Conservation (phyloP, 768 basidiomycete species). For the Mycena floridula region DNA sequence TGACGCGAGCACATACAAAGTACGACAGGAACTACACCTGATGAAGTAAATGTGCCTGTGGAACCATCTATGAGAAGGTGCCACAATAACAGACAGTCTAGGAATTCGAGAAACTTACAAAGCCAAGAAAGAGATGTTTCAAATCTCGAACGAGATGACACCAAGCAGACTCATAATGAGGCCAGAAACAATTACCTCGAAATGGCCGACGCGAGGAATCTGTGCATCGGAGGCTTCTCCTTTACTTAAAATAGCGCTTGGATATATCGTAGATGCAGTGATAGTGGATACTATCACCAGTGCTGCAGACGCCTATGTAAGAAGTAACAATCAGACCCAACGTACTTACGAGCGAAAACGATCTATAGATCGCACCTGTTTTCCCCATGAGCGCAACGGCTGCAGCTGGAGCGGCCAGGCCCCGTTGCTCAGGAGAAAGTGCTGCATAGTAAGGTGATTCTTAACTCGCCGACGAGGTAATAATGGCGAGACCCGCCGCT, state of each 20-base stretch:
- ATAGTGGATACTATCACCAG: conserved; percentile 25
- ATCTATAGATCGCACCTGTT: conserved; percentile 26
- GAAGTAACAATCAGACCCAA: conserved; percentile 26
- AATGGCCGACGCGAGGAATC: conserved; percentile 8
- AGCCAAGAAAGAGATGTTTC: conserved; percentile 10
- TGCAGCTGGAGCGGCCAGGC: conserved; percentile 25
- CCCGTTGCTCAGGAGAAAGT: conserved; percentile 6
- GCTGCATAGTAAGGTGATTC: conserved; percentile 7
- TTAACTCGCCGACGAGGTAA: conserved; percentile 15
- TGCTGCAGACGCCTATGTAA: conserved; percentile 20
- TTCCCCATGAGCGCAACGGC: conserved; percentile 26
- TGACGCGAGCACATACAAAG: conserved; percentile 5
- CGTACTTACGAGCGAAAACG: no score
- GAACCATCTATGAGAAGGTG: background rate
- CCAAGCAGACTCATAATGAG: conserved; percentile 9
- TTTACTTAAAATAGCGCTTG: conserved; percentile 11
- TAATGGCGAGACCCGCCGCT: conserved; percentile 29
- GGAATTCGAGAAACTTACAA: conserved; percentile 3
- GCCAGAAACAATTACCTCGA: conserved; percentile 8
- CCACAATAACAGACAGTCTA: background rate
- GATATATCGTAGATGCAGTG: conserved; percentile 14
- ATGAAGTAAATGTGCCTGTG: conserved; percentile 8
- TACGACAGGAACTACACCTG: conserved; percentile 10
- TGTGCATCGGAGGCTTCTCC: conserved; percentile 10
- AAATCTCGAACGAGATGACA: conserved; percentile 8